Conservation (phyloP, 2,329 filamentous ascomycete species). For the Fusarium mundagurra region DNA sequence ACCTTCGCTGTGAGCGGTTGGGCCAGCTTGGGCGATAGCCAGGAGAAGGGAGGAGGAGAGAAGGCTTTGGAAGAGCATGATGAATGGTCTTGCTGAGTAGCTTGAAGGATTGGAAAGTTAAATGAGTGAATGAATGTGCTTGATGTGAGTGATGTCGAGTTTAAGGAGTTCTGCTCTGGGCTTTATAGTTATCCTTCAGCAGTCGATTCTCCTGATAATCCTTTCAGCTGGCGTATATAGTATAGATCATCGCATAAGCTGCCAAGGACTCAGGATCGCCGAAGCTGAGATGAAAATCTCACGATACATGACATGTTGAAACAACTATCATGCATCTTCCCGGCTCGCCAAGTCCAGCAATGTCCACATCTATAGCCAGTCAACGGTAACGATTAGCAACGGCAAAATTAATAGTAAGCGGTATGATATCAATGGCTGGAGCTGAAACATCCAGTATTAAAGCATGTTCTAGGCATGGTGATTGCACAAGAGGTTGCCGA, state of each 20-base stretch:
- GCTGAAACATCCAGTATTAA: neutral
- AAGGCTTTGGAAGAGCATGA: neutral
- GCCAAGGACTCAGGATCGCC: neutral
- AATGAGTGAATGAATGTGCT: neutral
- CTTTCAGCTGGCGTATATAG: accelerated
- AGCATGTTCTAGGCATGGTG: neutral
- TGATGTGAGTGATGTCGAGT: neutral
- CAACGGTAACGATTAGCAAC: accelerated
- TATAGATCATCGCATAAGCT: neutral
- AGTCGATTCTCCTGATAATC: neutral
- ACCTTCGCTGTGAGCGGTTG: neutral
- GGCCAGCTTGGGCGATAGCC: neutral
- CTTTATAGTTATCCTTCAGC: neutral
- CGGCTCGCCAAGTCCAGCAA: neutral
- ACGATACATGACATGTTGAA: neutral
- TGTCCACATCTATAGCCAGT: neutral
- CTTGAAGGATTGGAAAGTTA: neutral
- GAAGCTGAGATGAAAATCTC: neutral
- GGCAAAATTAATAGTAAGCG: neutral
- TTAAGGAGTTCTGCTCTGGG: accelerated
- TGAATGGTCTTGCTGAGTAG: accelerated
- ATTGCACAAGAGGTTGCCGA: no score
- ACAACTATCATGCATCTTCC: neutral
- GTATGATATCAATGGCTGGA: neutral
- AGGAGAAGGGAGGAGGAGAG: neutral